A percentile compares a stretch with the other conserved stretches of the same genome.
Evolutionary conservation across 345 rosid genomes (phyloP).

Genomic region (Rhizophora apiculata): DNA sequence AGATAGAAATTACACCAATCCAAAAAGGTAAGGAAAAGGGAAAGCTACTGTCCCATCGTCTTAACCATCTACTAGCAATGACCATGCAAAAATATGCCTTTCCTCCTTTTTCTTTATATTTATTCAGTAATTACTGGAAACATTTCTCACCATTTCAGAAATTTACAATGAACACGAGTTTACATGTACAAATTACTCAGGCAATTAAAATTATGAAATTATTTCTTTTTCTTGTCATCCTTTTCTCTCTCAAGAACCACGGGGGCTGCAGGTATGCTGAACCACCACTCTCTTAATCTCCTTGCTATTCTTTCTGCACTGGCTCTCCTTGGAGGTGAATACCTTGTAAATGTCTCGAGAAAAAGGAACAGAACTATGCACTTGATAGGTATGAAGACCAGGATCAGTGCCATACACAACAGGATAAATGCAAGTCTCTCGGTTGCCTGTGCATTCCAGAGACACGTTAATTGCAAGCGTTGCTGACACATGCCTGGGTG

Average conservation of each 20-base stretch:
- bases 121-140: too few species aligned
- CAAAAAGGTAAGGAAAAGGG: too few species aligned
- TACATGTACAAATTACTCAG: background rate
- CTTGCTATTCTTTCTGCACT: slow-evolving; percentile 69
- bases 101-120: too few species aligned
- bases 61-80: too few species aligned
- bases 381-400: slow-evolving; percentile 56
- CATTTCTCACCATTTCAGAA: background rate
- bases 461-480: background rate
- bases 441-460: slow-evolving; percentile 56
- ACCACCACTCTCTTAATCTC: slow-evolving; percentile 97
- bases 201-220: slow-evolving; percentile 3
- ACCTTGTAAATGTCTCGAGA: slow-evolving; percentile 73
- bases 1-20: too few species aligned
- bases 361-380: slow-evolving; percentile 47
- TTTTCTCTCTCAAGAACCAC: slow-evolving; percentile 65
- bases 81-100: too few species aligned
- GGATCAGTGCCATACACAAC: slow-evolving; percentile 40
- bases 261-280: slow-evolving; percentile 93
- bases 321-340: slow-evolving; percentile 69
- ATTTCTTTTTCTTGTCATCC: slow-evolving; percentile 64
- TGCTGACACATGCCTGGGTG: background rate
- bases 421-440: slow-evolving; percentile 64
- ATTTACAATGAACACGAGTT: background rate
- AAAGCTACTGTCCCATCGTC: too few species aligned